Base-by-base conservation (phyloP, 208 protist species). In the Balamuthia mandrillaris region DNA sequence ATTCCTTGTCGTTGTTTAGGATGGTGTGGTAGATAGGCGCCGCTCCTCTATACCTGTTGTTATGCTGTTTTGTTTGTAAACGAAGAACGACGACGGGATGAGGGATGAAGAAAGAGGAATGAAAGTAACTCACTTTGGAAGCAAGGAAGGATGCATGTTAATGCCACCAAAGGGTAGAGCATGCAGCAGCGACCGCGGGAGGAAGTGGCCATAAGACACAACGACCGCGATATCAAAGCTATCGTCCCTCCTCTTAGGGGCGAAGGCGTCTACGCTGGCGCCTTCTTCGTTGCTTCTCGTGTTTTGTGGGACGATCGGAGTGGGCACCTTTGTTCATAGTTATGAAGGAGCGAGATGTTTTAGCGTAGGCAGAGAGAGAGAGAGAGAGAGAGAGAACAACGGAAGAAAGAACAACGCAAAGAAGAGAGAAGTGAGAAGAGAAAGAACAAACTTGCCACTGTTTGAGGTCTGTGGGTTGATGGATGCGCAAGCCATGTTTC, bases 131-230 rank as follows among this genome's bases (percentile, higher is more conserved):
- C 24, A 79, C 77, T 44, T 78, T 1, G 89, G 87, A 39, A 91
- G 47, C 2, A 91, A 29, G 12, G 89, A 91, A 18, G 89, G 89
- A 37, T 91, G 89, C 77, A 91, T 87, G 77, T 91, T 91, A 37
- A 91, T 88, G 27, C 72, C 86, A 21, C 79, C 79, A 7, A 42
- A 7, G 6, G 29, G 49, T 49, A 89, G 58, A 16, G 24, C 41
- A 27, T 72, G 45, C 9, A 85, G 41, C 31, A 90, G 54, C 1
- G 33, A 52, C 21, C 68, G 83, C 18, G 89, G 86, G 27, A 91
- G 84, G 10, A 91, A 81, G 41, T 88, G 42, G 18, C 87, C 89
- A 47, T 85, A 91, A 58, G 89, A 91, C 21, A 90, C 87, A 12
- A 86, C 82, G 31, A 86, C 58, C 0, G 51, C 74, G 39, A 87